phyloP scores from a whole-genome alignment of 352 stramenopile genomes.

The Phytophthora tentaculata region DNA sequence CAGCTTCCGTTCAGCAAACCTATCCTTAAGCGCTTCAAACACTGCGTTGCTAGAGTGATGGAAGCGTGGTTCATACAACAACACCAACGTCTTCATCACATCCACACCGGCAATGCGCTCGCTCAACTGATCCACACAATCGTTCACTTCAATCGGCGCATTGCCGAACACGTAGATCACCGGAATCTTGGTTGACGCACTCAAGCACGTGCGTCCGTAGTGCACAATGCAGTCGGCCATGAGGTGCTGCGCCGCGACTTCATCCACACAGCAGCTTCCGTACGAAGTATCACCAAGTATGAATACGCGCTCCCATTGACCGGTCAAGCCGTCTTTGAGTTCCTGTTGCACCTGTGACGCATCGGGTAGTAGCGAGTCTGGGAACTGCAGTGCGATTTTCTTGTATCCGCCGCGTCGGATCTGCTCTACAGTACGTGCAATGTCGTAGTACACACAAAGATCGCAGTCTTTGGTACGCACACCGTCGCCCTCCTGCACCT shows the following conservation, averaged over 20 bases:
- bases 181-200: slow-evolving; percentile 79
- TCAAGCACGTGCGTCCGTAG: slow-evolving; percentile 95
- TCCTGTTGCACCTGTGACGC: slow-evolving; percentile 86
- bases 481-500: slow-evolving; percentile 62
- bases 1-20: slow-evolving; percentile 48
- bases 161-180: slow-evolving; percentile 94
- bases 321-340: slow-evolving; percentile 54
- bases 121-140: slow-evolving; percentile 57
- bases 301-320: slow-evolving; percentile 86
- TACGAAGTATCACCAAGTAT: slow-evolving; percentile 96
- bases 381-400: slow-evolving; percentile 95
- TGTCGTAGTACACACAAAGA: slow-evolving; percentile 69
- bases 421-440: slow-evolving; percentile 64
- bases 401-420: slow-evolving; percentile 64
- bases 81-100: slow-evolving; percentile 65
- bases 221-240: slow-evolving; percentile 94
- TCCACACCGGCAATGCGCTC: slow-evolving; percentile 36
- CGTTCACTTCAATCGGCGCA: slow-evolving; percentile 60
- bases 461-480: slow-evolving; percentile 47
- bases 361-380: slow-evolving; percentile 93
- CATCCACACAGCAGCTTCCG: slow-evolving; percentile 95
- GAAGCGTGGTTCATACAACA: slow-evolving; percentile 94
- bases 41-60: slow-evolving; percentile 77
- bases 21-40: slow-evolving; percentile 46
- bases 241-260: slow-evolving; percentile 95